Conservation (phyloP, 2,329 filamentous ascomycete genomes). For the Sporothrix curviconia region DNA sequence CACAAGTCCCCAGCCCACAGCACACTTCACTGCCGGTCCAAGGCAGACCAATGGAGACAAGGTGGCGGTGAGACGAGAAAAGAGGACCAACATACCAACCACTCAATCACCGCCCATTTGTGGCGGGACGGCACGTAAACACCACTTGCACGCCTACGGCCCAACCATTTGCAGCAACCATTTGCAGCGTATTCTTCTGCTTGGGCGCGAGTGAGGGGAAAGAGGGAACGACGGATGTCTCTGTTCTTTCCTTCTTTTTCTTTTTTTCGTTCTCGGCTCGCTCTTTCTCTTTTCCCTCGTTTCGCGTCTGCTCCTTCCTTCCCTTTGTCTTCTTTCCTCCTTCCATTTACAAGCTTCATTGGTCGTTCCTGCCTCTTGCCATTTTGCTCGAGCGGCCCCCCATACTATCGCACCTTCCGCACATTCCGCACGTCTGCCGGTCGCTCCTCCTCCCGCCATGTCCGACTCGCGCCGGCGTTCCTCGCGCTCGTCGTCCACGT, state of each 20-base stretch:
- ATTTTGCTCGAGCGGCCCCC: not conserved
- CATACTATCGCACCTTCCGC: too few relatives aligned
- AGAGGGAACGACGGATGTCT: not conserved
- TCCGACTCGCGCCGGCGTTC: conserved; percentile 14
- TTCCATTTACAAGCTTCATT: not conserved
- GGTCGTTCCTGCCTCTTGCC: too few relatives aligned
- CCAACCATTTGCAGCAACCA: conserved; percentile 4
- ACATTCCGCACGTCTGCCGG: too few relatives aligned
- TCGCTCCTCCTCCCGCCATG: conserved; percentile 7
- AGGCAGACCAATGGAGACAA: not conserved
- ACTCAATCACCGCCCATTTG: not conserved
- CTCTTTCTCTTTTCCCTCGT: too few relatives aligned
- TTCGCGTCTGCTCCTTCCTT: not conserved
- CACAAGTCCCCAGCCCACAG: too few relatives aligned
- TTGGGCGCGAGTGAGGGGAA: conserved; percentile 1
- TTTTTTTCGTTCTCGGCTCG: not conserved
- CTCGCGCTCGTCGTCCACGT: conserved; percentile 12
- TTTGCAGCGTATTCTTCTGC: not conserved
- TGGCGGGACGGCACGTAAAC: conserved; percentile 2
- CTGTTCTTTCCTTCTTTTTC: not conserved
- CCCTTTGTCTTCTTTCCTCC: not conserved
- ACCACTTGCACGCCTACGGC: not conserved
- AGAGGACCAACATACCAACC: not conserved
- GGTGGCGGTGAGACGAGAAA: conserved; percentile 7
- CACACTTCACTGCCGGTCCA: not conserved